Base-by-base conservation (phyloP, 106 monocot genomes). In the Acorus calamus region DNA sequence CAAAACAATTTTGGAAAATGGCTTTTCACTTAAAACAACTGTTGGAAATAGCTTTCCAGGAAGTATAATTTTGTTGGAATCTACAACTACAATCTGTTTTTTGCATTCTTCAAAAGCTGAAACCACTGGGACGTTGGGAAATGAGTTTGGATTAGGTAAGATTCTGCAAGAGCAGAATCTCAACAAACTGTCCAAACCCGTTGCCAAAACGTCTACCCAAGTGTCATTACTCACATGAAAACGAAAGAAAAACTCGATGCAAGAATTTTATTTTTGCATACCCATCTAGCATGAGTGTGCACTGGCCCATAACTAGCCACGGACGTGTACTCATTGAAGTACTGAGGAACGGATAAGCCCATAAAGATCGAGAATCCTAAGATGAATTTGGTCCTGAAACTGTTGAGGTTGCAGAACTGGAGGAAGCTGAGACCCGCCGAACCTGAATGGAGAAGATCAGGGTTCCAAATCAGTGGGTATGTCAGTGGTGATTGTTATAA, bases 321-420 rank as follows among this genome's bases (percentile, higher is more conserved):
- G 13, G 94, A 78, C 7, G 94, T 96, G 79, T 96, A 96, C 64
- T 96, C 94, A 4, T 96, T 96, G 82, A 96, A 96, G 80, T 96
- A 96, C 11, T 96, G 94, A 11, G 94, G 90, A 65, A 96, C 80
- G 5, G 94, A 96, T 47, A 96, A 57, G 42, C 89, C 94, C 86
- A 96, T 80, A 64, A 96, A 96, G 12, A 96, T 3, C 47, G 94
- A 87, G 66, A 96, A 87, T 7, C 94, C 94, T 2, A 96, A 49
- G 57, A 96, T 96, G 80, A 96, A 96, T 67, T 84, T 87, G 14
- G 90, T 96, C 65, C 94, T 67, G 78, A 90, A 96, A 69, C 87
- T 90, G 71, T 96, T 96, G 42, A 96, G 82, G 42, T 96, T 96
- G 80, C 94, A 96, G 63, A 96, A 90, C 54, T 96, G 94, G 13